Evolutionary conservation across 805 yeast species (phyloP).

Genomic region (Sungouiella thailandica): DNA sequence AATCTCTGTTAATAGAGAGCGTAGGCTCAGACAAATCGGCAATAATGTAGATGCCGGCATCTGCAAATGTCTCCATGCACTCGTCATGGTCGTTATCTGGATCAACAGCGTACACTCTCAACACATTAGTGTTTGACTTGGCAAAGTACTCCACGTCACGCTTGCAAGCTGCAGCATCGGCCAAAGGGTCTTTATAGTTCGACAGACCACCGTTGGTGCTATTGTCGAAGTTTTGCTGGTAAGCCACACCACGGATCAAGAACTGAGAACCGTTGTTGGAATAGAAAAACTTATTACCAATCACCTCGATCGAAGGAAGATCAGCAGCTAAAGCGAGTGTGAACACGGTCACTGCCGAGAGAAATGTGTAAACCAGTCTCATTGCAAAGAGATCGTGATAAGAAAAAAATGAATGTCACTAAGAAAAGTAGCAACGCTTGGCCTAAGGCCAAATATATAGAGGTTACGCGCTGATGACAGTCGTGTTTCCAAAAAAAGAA

Average conservation of each 20-base stretch:
- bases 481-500: neutral
- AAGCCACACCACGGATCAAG: conserved; percentile 73
- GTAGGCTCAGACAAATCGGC: conserved; percentile 63
- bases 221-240: conserved; percentile 63
- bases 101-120: conserved; percentile 85
- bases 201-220: conserved; percentile 25
- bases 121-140: conserved; percentile 65
- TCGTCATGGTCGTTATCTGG: conserved; percentile 61
- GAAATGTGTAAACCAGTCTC: conserved; percentile 8
- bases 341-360: conserved; percentile 9
- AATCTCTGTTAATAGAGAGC: conserved; percentile 66
- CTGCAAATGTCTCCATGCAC: conserved; percentile 55
- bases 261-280: conserved; percentile 77
- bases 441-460: no score
- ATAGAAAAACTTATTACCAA: conserved; percentile 74
- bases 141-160: conserved; percentile 79
- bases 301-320: conserved; percentile 49
- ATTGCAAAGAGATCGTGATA: conserved; percentile 2
- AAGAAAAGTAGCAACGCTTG: no score
- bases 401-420: neutral
- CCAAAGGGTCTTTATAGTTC: conserved; percentile 69
- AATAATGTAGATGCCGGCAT: conserved; percentile 41
- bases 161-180: conserved; percentile 61
- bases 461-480: no score
- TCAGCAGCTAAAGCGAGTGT: conserved; percentile 10